These are phyloP conservation scores for Penicillium sp. DNA, from an alignment of 2,329 filamentous ascomycete species.

Conservation along the genomic window DNA sequence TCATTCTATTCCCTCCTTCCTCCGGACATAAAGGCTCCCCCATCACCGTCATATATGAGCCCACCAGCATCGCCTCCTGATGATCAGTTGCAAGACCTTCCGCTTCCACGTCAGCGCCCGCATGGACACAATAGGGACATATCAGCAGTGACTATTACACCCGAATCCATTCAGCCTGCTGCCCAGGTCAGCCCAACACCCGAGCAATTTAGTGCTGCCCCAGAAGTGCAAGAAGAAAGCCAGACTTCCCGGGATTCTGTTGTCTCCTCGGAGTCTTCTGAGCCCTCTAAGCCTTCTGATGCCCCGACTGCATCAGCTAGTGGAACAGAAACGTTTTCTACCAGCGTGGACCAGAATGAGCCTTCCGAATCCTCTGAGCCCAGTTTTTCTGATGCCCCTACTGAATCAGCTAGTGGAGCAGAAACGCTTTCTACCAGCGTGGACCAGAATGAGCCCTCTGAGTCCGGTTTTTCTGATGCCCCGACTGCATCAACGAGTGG, in stretches of 20 bases:
- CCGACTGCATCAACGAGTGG: not conserved
- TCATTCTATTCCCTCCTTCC: slow-evolving; percentile 41
- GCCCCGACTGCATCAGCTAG: slow-evolving; percentile 27
- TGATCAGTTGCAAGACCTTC: slow-evolving; percentile 15
- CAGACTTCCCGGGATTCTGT: slow-evolving; percentile 40
- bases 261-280: not conserved
- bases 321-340: not conserved
- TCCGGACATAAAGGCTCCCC: slow-evolving; percentile 14
- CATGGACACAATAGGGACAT: slow-evolving; percentile 25
- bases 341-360: slow-evolving; percentile 33
- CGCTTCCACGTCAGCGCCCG: not conserved
- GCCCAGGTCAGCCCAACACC: not conserved
- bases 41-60: slow-evolving; percentile 18
- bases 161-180: slow-evolving; percentile 17
- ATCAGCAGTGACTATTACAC: slow-evolving; percentile 26
- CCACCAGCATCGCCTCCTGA: slow-evolving; percentile 20
- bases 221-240: not conserved
- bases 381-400: not conserved
- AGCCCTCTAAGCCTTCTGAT: not conserved
- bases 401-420: slow-evolving; percentile 26
- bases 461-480: not conserved
- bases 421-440: not conserved
- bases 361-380: not conserved
- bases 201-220: not conserved
- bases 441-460: slow-evolving; percentile 47